Conservation (phyloP, 306 rosid genomes). For the Lathyrus tuberosus region DNA sequence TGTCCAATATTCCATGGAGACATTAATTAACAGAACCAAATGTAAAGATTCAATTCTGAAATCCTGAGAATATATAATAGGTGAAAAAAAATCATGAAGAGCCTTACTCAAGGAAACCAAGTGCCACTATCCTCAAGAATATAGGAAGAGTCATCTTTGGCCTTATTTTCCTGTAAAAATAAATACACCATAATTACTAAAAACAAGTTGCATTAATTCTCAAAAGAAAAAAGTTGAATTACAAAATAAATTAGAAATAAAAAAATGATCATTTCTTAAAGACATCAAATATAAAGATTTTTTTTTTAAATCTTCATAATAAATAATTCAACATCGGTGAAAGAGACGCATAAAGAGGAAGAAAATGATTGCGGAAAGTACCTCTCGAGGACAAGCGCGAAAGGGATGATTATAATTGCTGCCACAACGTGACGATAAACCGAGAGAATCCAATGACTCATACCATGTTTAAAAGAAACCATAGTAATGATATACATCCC, state of each 20-base stretch:
- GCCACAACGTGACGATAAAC: constrained; percentile 91
- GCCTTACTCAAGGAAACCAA: constrained; percentile 92
- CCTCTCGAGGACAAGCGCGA: constrained; percentile 86
- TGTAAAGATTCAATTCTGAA: neutral
- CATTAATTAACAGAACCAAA: neutral
- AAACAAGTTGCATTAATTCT: no score
- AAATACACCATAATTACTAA: neutral
- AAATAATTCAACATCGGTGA: neutral
- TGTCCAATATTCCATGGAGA: constrained; percentile 17
- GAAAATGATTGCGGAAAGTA: neutral
- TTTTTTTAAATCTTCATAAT: no score
- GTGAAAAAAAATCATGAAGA: constrained; percentile 6
- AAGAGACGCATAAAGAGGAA: neutral
- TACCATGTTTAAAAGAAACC: constrained; percentile 90
- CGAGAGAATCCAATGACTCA: constrained; percentile 86
- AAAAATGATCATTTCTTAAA: neutral
- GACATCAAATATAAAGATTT: no score
- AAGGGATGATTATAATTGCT: constrained; percentile 64
- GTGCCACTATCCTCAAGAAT: constrained; percentile 70
- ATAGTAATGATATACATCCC: constrained; percentile 91
- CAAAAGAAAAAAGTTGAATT: no score
- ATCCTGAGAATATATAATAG: constrained; percentile 1
- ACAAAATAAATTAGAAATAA: neutral
- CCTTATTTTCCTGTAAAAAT: constrained; percentile 72
- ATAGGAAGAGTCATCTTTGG: constrained; percentile 93